Evolutionary conservation across 768 basidiomycete genomes (phyloP).

Genomic region (Piloderma croceum): DNA sequence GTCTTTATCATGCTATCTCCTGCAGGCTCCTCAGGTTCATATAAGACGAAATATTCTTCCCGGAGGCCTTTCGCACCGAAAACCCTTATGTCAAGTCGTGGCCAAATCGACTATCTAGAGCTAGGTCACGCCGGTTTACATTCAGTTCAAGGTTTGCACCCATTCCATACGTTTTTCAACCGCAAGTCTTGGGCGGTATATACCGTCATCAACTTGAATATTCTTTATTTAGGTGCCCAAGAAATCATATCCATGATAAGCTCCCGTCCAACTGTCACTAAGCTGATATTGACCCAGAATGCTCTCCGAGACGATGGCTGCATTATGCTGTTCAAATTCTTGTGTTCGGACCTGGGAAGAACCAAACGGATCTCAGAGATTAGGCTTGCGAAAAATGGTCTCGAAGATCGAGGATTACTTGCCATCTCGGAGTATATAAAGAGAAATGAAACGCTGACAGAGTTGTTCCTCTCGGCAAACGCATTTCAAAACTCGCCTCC

Average conservation of each 20-base stretch:
- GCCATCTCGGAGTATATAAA: conserved; percentile 49
- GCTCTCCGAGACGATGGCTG: conserved; percentile 54
- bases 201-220: too few relatives aligned
- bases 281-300: conserved; percentile 53
- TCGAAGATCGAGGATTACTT: conserved; percentile 49
- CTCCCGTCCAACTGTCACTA: conserved; percentile 42
- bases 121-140: conserved; percentile 8
- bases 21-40: background rate
- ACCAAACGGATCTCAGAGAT: conserved; percentile 47
- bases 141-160: background rate
- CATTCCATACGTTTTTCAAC: background rate
- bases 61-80: conserved; percentile 1
- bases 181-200: background rate
- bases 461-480: conserved; percentile 52
- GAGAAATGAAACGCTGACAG: conserved; percentile 40
- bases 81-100: conserved; percentile 1
- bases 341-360: conserved; percentile 43
- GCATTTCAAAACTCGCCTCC: conserved; percentile 32
- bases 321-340: conserved; percentile 46
- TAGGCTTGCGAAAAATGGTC: conserved; percentile 49
- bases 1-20: background rate
- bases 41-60: background rate
- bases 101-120: conserved; percentile 25
- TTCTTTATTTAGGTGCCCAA: conserved; percentile 53
- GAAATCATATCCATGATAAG: conserved; percentile 43